Conservation (phyloP, 345 rosid species). For the Citrus australasica region DNA sequence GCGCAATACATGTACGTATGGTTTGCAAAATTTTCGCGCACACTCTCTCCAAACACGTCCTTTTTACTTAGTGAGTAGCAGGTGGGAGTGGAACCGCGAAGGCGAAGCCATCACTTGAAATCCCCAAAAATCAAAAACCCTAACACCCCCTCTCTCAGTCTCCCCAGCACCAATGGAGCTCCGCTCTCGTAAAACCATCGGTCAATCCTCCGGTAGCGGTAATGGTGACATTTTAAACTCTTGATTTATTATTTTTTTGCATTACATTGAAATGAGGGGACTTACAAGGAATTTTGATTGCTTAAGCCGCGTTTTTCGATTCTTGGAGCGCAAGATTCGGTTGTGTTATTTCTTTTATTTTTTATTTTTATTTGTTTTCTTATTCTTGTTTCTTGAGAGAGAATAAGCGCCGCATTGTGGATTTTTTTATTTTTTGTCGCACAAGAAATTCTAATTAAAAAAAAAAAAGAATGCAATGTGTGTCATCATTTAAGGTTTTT, state of each 20-base stretch:
- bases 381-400: not conserved
- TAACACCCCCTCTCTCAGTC: not conserved
- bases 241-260: not conserved
- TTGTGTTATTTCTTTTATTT: not conserved
- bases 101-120: too few relatives aligned
- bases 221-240: not conserved
- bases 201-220: not conserved
- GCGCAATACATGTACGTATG: too few relatives aligned
- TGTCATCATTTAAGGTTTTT: not conserved
- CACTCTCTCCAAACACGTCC: too few relatives aligned
- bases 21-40: too few relatives aligned
- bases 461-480: not conserved
- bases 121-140: constrained; percentile 2
- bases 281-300: not conserved
- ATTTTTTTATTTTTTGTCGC: not conserved
- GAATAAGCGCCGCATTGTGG: not conserved
- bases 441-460: not conserved
- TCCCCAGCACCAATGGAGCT: constrained; percentile 4
- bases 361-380: not conserved
- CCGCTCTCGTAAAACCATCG: constrained; percentile 5
- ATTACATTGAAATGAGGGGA: not conserved
- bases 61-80: too few relatives aligned
- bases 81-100: not conserved
- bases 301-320: not conserved
- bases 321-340: not conserved